A percentile compares a stretch with the other conserved stretches of the same genome.
These are phyloP conservation scores for Penicillium hordei DNA, from an alignment of 2,329 filamentous ascomycete genomes.

Conservation along the genomic window DNA sequence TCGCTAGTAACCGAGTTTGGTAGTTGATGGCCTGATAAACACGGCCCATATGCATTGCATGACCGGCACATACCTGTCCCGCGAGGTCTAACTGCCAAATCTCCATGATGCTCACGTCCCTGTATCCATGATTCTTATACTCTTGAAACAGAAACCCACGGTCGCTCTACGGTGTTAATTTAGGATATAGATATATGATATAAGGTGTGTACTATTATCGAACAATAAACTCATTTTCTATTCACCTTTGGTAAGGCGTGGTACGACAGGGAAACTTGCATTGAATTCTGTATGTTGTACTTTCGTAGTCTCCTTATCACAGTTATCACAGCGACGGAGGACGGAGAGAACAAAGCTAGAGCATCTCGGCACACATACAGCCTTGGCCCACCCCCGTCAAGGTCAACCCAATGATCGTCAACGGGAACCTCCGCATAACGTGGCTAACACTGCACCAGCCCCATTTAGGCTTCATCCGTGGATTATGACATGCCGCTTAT, in stretches of 20 bases:
- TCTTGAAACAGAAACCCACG: not conserved
- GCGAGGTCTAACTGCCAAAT: not conserved
- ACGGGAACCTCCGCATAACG: not conserved
- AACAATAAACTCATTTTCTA: not conserved
- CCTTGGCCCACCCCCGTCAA: not conserved
- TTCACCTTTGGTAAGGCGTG: not conserved
- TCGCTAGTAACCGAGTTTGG: not conserved
- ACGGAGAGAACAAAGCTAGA: not conserved
- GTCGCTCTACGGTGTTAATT: not conserved
- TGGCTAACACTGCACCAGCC: not conserved
- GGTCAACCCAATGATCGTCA: not conserved
- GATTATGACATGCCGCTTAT: not conserved
- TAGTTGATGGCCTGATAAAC: not conserved
- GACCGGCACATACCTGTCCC: too few species aligned
- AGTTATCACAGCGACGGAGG: not conserved
- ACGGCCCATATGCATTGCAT: not conserved
- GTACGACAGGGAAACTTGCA: not conserved
- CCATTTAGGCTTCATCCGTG: not conserved
- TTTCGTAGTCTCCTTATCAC: not conserved
- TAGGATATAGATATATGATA: not conserved
- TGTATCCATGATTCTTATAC: too few species aligned
- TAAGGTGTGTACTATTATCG: not conserved
- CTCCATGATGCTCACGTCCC: not conserved
- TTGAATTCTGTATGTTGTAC: not conserved
- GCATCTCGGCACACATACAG: not conserved